A percentile compares a stretch with the other conserved stretches of the same genome.
phyloP scores from a whole-genome alignment of 352 stramenopile species.

The Phytophthora capsici region DNA sequence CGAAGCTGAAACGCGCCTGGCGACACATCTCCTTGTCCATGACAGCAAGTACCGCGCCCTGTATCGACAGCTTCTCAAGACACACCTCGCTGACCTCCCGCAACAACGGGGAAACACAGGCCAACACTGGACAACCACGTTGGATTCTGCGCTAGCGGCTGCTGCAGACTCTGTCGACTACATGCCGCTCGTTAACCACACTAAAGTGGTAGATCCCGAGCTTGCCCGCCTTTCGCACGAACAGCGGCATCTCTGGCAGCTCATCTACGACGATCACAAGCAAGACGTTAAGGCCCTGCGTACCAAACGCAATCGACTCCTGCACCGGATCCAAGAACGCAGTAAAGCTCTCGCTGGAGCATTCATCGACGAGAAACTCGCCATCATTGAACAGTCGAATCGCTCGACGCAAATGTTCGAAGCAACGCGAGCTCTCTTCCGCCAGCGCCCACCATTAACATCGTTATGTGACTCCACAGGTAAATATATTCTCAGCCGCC shows the following conservation, averaged over 20 bases:
- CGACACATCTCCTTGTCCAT: constrained; percentile 5
- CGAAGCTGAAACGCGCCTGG: neutral
- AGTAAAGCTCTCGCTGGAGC: neutral
- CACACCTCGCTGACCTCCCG: neutral
- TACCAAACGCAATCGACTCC: neutral
- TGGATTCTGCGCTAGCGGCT: constrained; percentile 5
- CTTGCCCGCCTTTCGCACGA: constrained; percentile 4
- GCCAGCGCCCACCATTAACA: neutral
- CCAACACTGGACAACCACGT: constrained; percentile 1
- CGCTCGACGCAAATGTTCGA: neutral
- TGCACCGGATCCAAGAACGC: constrained; percentile 1
- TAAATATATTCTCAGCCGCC: no score
- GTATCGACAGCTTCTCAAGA: neutral
- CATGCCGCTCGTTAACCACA: constrained; percentile 1
- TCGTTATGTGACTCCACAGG: neutral
- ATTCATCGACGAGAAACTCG: constrained; percentile 2
- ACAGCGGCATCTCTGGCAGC: neutral
- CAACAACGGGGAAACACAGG: neutral
- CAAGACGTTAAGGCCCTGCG: neutral
- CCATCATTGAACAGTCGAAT: neutral
- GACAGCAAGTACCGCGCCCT: neutral
- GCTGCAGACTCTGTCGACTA: constrained; percentile 5
- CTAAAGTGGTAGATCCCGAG: constrained; percentile 2
- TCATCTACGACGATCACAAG: neutral
- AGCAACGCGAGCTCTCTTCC: neutral